phyloP scores from a whole-genome alignment of 2,329 filamentous ascomycete species.

The Ceratocystis cubensis region DNA sequence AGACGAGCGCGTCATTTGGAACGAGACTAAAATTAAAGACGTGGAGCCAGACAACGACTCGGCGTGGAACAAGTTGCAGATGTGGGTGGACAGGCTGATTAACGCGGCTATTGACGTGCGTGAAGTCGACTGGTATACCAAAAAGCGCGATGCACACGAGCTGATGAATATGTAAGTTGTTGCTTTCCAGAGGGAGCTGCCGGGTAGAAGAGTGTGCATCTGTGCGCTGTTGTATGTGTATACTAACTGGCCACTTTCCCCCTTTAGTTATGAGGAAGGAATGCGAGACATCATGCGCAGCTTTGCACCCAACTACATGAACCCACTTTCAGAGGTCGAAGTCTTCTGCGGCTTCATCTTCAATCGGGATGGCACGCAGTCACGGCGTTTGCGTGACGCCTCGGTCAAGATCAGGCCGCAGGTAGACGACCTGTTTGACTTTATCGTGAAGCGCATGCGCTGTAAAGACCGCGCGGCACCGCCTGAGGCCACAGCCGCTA shows the following conservation, averaged over 20 bases:
- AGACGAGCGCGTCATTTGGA: conserved; percentile 57
- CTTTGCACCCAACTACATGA: conserved; percentile 31
- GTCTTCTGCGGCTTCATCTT: conserved; percentile 45
- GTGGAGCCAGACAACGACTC: conserved; percentile 26
- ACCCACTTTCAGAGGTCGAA: conserved; percentile 38
- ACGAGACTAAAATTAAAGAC: conserved; percentile 32
- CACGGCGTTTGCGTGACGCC: conserved; percentile 38
- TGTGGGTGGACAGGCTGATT: conserved; percentile 23
- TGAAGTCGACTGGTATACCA: conserved; percentile 28
- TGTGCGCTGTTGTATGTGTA: not conserved
- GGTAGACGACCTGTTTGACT: conserved; percentile 36
- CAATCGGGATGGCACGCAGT: conserved; percentile 39
- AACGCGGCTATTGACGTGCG: conserved; percentile 21
- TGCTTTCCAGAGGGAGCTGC: not conserved
- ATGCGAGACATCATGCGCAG: conserved; percentile 26
- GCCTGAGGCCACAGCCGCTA: not conserved
- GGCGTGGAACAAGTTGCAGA: conserved; percentile 35
- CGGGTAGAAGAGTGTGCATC: not conserved
- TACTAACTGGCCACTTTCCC: not conserved
- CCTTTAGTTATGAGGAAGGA: conserved; percentile 16
- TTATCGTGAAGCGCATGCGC: conserved; percentile 31
- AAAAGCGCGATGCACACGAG: conserved; percentile 31
- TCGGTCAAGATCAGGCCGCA: conserved; percentile 41
- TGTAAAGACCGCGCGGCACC: conserved; percentile 11
- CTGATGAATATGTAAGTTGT: conserved; percentile 36